Base-by-base conservation (phyloP, 2,329 filamentous ascomycete species). In the Fusarium verticillioides region DNA sequence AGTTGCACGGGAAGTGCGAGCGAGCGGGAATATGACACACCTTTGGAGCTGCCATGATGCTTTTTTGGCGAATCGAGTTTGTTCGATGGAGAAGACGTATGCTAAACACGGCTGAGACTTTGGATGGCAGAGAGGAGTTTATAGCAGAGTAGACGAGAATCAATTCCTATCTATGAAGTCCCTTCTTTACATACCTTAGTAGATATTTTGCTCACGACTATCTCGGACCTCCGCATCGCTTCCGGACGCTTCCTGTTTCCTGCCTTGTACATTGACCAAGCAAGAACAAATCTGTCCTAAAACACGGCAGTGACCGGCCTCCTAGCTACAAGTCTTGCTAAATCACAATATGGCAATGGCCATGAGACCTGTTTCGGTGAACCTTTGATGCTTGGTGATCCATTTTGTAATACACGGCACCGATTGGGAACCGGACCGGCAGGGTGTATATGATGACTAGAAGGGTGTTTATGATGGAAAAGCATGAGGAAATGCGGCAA, bases 31-130 rank as follows among this genome's bases (percentile, higher is more conserved):
- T 69, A 46, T 28, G 46, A 70, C 72, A 72, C 58, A 74, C 72
- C 72, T 74, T 70, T 60, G 64, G 60, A 60, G 72, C 44, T 44
- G 70, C 32, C 72, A 74, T 74, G 68, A 60, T 74, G 60, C 60
- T 64, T 73, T 73, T 37, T 62, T 56, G 30, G 42, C 59, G 47
- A 58, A 56, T 47, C 43, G 30, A 53, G 34, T 47, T 47, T 54
- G 40, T 65, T 54, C 59, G 10, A 47, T 43, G 49, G 43, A 28
- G 46, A 56, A 63, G 34, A n/a, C 28, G 43, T 58, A 61, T 60
- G 60, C 58, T 47, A 66, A 52, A 68, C 36, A 42, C 34, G 54
- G 53, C 49, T 56, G 49, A 50, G 57, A 66, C 36, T 36, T 70
- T 57, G 21, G 23, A 62, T 52, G 58, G 50, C 37, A 60, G 58